These are phyloP conservation scores for Delonix regia DNA, from an alignment of 306 rosid genomes.

Conservation along the genomic window DNA sequence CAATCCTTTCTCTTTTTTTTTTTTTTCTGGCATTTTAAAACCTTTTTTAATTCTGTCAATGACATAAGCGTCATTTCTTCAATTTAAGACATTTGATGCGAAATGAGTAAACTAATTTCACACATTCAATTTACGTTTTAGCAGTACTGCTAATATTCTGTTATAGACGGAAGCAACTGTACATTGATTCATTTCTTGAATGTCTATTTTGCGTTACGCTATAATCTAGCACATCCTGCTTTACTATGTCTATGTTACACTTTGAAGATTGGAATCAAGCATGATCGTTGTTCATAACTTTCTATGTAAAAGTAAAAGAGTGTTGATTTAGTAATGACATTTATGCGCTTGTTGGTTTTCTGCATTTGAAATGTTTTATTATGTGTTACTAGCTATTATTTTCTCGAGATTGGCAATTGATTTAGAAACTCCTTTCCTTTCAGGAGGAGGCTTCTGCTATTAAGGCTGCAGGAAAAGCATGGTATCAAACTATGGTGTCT, in stretches of 20 bases:
- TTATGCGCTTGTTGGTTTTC: not conserved
- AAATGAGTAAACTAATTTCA: not conserved
- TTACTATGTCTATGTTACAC: not conserved
- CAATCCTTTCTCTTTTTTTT: not conserved
- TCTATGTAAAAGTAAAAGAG: not conserved
- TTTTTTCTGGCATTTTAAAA: too few relatives aligned
- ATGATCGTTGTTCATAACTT: not conserved
- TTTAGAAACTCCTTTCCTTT: not conserved
- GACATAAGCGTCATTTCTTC: not conserved
- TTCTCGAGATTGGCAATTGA: not conserved
- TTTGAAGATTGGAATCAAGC: not conserved
- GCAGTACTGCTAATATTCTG: not conserved
- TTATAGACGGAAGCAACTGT: not conserved
- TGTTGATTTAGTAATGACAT: not conserved
- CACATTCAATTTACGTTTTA: not conserved
- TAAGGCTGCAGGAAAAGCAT: constrained; percentile 75
- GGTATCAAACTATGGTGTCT: constrained; percentile 76
- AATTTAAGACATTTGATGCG: not conserved
- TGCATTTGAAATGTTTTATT: not conserved
- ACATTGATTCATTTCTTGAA: not conserved
- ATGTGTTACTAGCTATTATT: not conserved
- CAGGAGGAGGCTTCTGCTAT: constrained; percentile 68
- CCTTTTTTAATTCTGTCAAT: not conserved
- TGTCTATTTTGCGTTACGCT: not conserved
- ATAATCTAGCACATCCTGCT: not conserved